phyloP scores from a whole-genome alignment of 2,329 filamentous ascomycete genomes.

The Aspergillus phoenicis region DNA sequence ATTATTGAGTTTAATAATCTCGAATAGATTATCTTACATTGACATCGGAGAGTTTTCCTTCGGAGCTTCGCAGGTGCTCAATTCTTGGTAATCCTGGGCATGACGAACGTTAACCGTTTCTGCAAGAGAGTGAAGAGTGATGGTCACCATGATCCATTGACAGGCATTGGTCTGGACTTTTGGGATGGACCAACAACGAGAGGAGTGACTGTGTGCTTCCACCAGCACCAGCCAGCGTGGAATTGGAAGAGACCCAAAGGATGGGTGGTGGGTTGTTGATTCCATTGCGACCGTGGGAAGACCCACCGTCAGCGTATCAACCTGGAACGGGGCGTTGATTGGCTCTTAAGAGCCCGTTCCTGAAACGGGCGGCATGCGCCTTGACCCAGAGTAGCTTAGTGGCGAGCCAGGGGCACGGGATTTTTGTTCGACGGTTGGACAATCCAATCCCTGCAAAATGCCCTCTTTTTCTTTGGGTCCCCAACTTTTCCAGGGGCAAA shows the following conservation, averaged over 20 bases:
- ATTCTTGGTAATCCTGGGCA: not conserved
- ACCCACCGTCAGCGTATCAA: not conserved
- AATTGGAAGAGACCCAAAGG: too few species aligned
- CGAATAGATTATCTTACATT: too few species aligned
- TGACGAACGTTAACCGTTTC: too few species aligned
- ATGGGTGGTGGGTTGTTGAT: too few species aligned
- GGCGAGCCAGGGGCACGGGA: slow-evolving; percentile 7
- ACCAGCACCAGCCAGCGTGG: too few species aligned
- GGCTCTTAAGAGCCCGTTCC: slow-evolving; percentile 7
- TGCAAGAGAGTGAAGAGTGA: not conserved
- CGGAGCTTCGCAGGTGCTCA: too few species aligned
- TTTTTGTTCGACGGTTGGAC: not conserved
- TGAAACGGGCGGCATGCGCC: slow-evolving; percentile 15
- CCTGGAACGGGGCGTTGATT: slow-evolving; percentile 1
- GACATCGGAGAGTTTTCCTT: not conserved
- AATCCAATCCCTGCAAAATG: too few species aligned
- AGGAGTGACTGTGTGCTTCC: too few species aligned
- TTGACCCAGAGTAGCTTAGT: slow-evolving; percentile 7
- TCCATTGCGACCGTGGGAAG: too few species aligned
- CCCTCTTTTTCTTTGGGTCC: not conserved
- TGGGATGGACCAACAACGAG: too few species aligned
- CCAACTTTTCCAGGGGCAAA: slow-evolving; percentile 1
- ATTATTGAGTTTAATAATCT: too few species aligned
- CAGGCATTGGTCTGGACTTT: not conserved
- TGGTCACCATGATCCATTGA: not conserved